Percentiles rank a stretch among this genome's conserved stretches.
phyloP scores from a whole-genome alignment of 805 yeast genomes.

The Candida parachauliodes region DNA sequence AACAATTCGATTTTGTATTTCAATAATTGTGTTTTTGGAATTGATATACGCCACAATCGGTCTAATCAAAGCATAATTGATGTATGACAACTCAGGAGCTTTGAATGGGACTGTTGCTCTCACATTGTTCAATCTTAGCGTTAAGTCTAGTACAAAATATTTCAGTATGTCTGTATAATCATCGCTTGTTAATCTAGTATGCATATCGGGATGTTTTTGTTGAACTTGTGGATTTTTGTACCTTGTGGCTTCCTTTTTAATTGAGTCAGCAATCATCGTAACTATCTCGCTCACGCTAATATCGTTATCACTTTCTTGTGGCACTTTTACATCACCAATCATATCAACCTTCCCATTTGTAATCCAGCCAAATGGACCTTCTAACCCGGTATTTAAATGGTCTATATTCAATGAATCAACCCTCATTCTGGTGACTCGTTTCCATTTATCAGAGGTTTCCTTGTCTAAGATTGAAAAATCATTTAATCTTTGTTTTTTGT shows the following conservation, averaged over 20 bases:
- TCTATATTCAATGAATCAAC: constrained; percentile 84
- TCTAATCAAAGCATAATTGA: constrained; percentile 85
- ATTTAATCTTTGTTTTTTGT: constrained; percentile 62
- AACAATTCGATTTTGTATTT: constrained; percentile 76
- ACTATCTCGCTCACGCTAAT: constrained; percentile 48
- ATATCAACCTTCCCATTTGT: constrained; percentile 88
- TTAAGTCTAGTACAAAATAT: constrained; percentile 73
- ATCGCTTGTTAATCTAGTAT: constrained; percentile 23
- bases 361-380: constrained; percentile 98
- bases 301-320: constrained; percentile 58
- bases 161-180: constrained; percentile 40
- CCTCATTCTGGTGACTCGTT: constrained; percentile 68
- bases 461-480: constrained; percentile 28
- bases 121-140: constrained; percentile 77
- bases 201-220: constrained; percentile 22
- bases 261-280: constrained; percentile 42
- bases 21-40: constrained; percentile 83
- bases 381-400: constrained; percentile 83
- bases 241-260: constrained; percentile 48
- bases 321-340: constrained; percentile 85
- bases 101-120: constrained; percentile 87
- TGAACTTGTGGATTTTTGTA: constrained; percentile 29
- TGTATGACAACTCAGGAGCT: constrained; percentile 82
- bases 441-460: constrained; percentile 14
- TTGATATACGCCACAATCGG: constrained; percentile 97